Conservation (phyloP, 2,329 filamentous ascomycete genomes). For the Aaosphaeria pasadenensis region DNA sequence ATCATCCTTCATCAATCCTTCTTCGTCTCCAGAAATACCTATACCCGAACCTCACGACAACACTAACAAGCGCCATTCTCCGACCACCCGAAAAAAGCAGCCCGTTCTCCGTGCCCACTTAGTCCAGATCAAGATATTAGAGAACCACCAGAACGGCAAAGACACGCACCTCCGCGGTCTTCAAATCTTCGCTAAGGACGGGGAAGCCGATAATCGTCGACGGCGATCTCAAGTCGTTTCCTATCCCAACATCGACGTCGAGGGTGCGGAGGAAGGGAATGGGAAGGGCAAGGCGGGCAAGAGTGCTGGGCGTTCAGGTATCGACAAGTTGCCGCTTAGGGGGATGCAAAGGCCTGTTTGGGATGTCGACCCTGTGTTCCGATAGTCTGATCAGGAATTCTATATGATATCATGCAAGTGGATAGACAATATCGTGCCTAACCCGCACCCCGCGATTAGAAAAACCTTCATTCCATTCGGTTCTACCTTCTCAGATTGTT, state of each 20-base stretch:
- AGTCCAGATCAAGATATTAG: slow-evolving; percentile 83
- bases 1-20: too few species aligned
- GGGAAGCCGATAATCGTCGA: slow-evolving; percentile 10
- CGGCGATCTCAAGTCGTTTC: neutral
- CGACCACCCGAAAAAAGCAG: slow-evolving; percentile 55
- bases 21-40: neutral
- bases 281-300: slow-evolving; percentile 4
- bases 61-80: slow-evolving; percentile 6
- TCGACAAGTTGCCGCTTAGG: slow-evolving; percentile 3
- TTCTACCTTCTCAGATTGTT: too few species aligned
- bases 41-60: slow-evolving; percentile 7
- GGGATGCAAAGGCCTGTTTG: slow-evolving; percentile 11
- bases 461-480: too few species aligned
- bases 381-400: slow-evolving; percentile 2
- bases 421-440: too few species aligned
- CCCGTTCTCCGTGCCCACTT: slow-evolving; percentile 81
- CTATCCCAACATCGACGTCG: slow-evolving; percentile 19
- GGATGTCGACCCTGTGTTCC: slow-evolving; percentile 17
- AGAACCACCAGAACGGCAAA: slow-evolving; percentile 99
- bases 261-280: slow-evolving; percentile 9
- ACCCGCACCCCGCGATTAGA: too few species aligned
- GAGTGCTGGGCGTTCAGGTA: slow-evolving; percentile 10
- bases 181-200: slow-evolving; percentile 69
- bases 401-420: too few species aligned
- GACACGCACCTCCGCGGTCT: slow-evolving; percentile 95